Percentiles rank a stretch among this genome's conserved stretches.
These are phyloP conservation scores for Dovyalis caffra DNA, from an alignment of 345 rosid genomes.

Conservation along the genomic window DNA sequence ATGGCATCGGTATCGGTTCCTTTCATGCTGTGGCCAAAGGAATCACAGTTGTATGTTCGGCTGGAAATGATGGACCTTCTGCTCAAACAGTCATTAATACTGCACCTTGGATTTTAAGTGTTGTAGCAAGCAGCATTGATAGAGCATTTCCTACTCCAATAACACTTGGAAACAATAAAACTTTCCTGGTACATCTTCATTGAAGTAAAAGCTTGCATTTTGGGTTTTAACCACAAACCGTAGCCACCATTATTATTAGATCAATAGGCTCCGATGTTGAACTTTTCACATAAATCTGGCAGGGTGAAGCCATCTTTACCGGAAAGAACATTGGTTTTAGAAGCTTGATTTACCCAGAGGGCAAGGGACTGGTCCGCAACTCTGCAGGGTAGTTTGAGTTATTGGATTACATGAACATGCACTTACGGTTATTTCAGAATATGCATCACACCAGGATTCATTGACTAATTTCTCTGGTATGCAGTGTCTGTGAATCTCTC, in stretches of 20 bases:
- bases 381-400: background rate
- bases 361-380: constrained; percentile 9
- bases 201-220: too few species aligned
- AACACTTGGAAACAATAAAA: constrained; percentile 17
- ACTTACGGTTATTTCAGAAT: background rate
- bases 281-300: background rate
- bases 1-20: constrained; percentile 37
- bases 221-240: too few species aligned
- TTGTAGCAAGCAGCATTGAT: constrained; percentile 51
- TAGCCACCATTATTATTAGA: too few species aligned
- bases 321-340: constrained; percentile 31
- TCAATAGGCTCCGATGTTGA: too few species aligned
- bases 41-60: constrained; percentile 22
- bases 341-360: constrained; percentile 38
- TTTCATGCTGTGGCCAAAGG: constrained; percentile 47
- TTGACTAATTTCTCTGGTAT: background rate
- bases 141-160: constrained; percentile 42
- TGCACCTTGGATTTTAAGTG: constrained; percentile 51
- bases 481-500: constrained; percentile 19
- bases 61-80: constrained; percentile 24
- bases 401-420: background rate
- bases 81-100: constrained; percentile 40
- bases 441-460: background rate
- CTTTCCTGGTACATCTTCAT: constrained; percentile 4
- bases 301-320: constrained; percentile 34